These are phyloP conservation scores for Volvox africanus DNA, from an alignment of 139 green algal species.

Conservation along the genomic window DNA sequence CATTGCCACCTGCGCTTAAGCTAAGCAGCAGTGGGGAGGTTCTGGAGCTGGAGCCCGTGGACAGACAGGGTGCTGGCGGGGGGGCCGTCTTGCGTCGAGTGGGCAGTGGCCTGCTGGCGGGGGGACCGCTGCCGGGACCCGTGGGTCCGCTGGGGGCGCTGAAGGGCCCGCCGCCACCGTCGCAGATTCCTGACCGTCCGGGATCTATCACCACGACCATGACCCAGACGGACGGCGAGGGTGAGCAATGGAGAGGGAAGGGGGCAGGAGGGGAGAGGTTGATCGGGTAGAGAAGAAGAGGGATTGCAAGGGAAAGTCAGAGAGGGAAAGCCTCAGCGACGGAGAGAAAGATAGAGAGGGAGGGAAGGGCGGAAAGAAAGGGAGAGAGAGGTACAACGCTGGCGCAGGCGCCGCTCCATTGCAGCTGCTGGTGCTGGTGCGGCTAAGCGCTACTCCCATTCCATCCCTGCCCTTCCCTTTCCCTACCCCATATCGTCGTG, in stretches of 20 bases:
- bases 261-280: no score
- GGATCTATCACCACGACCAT: constrained; percentile 11
- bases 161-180: neutral
- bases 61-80: neutral
- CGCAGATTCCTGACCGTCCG: constrained; percentile 4
- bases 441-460: no score
- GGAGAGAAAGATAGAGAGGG: no score
- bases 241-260: neutral
- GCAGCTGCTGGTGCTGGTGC: no score
- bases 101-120: constrained; percentile 3
- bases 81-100: neutral
- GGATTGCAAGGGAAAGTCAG: no score
- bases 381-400: no score
- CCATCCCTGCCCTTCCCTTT: no score
- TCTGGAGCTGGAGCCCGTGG: neutral
- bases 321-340: no score
- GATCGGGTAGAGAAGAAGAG: no score
- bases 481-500: no score
- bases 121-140: neutral
- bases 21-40: constrained; percentile 3
- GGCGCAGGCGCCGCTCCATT: no score
- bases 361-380: no score
- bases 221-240: neutral
- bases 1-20: neutral
- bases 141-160: neutral